Percentiles rank a stretch among this genome's conserved stretches.
Conservation (phyloP, 192 early-diverging fungal species). For the Radiomyces spectabilis region DNA sequence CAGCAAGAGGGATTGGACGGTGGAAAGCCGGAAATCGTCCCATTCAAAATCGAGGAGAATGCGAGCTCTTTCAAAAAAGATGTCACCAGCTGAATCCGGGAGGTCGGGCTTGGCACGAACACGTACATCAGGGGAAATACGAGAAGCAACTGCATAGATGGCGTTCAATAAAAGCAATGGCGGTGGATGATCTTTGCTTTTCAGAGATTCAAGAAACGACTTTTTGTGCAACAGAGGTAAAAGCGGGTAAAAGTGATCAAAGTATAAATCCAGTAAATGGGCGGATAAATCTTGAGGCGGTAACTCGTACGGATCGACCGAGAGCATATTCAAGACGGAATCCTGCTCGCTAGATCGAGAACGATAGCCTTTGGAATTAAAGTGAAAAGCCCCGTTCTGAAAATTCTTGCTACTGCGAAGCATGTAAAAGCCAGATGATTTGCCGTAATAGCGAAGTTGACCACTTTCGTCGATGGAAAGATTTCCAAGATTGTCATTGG, state of each 20-base stretch:
- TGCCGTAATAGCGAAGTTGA: slow-evolving; percentile 64
- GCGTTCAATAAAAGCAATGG: slow-evolving; percentile 43
- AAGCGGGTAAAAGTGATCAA: slow-evolving; percentile 57
- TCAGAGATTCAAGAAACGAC: slow-evolving; percentile 39
- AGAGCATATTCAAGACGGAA: background rate
- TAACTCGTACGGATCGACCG: slow-evolving; percentile 39
- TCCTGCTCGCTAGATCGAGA: background rate
- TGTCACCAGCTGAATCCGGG: slow-evolving; percentile 44
- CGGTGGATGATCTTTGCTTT: background rate
- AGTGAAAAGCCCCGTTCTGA: slow-evolving; percentile 33
- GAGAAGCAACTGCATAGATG: slow-evolving; percentile 37
- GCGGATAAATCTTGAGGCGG: slow-evolving; percentile 57
- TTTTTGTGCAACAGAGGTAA: slow-evolving; percentile 64
- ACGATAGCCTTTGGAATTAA: slow-evolving; percentile 7
- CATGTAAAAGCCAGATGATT: slow-evolving; percentile 68
- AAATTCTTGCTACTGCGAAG: slow-evolving; percentile 49
- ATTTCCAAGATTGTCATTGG: slow-evolving; percentile 52
- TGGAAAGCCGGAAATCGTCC: slow-evolving; percentile 20
- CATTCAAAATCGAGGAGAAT: slow-evolving; percentile 22
- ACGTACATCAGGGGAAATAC: slow-evolving; percentile 34
- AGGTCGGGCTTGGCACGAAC: slow-evolving; percentile 31
- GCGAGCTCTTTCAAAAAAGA: slow-evolving; percentile 44
- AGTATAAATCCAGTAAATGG: slow-evolving; percentile 54
- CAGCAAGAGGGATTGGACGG: slow-evolving; percentile 24
- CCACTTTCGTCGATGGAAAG: slow-evolving; percentile 65